Conservation (phyloP, 2,329 filamentous ascomycete species). For the Neocucurbitaria cava region DNA sequence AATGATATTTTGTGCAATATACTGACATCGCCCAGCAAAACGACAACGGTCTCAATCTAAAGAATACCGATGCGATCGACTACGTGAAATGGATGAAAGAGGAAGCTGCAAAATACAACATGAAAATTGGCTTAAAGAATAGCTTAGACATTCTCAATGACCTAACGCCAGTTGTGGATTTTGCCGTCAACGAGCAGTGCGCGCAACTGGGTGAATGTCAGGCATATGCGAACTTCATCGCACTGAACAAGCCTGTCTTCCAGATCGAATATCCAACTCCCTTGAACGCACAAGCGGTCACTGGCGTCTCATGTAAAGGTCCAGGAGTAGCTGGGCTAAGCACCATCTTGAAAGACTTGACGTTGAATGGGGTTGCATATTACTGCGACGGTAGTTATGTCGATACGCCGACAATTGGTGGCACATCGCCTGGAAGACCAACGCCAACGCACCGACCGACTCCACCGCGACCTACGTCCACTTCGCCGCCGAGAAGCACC, state of each 20-base stretch:
- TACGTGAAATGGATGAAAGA: constrained; percentile 35
- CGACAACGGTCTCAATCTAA: constrained; percentile 36
- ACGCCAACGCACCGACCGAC: constrained; percentile 9
- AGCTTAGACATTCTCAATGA: constrained; percentile 33
- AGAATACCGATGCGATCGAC: constrained; percentile 30
- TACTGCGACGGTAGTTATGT: constrained; percentile 55
- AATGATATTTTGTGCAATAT: neutral
- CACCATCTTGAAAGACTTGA: constrained; percentile 69
- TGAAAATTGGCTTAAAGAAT: constrained; percentile 42
- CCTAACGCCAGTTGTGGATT: constrained; percentile 30
- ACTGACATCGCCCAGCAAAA: constrained; percentile 35
- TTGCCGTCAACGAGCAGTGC: constrained; percentile 45
- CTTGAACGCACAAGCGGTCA: constrained; percentile 42
- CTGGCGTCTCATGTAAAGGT: constrained; percentile 51
- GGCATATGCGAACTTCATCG: constrained; percentile 33
- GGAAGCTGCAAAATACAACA: constrained; percentile 28
- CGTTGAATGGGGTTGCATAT: constrained; percentile 65
- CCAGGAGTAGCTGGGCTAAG: constrained; percentile 65
- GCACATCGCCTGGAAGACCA: constrained; percentile 22
- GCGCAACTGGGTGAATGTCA: constrained; percentile 31
- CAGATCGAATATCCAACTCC: constrained; percentile 45
- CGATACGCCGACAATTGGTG: constrained; percentile 38
- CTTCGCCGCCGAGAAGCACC: neutral
- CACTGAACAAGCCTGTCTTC: constrained; percentile 40
- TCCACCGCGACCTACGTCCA: constrained; percentile 5